These are phyloP conservation scores for Barnettozyma botsteinii DNA, from an alignment of 805 yeast genomes.

Conservation along the genomic window DNA sequence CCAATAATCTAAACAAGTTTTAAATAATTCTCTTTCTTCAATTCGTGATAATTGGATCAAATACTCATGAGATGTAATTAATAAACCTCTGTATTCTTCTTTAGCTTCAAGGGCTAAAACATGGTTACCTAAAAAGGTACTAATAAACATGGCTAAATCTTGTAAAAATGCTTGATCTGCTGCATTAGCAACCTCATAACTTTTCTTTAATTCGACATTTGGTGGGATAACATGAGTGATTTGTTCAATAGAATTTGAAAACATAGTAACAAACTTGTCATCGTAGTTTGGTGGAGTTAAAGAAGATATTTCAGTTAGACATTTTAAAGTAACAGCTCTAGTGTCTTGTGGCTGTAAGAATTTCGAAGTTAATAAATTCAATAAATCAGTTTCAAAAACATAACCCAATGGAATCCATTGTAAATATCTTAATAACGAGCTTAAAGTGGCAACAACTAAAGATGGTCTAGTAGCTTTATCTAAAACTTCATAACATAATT, in stretches of 20 bases:
- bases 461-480: constrained; percentile 86
- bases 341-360: constrained; percentile 75
- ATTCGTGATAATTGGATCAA: constrained; percentile 80
- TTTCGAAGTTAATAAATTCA: constrained; percentile 65
- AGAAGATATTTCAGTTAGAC: constrained; percentile 85
- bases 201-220: constrained; percentile 59
- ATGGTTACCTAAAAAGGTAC: constrained; percentile 78
- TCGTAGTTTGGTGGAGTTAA: constrained; percentile 52
- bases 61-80: constrained; percentile 71
- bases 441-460: constrained; percentile 76
- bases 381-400: constrained; percentile 80
- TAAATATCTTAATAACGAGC: constrained; percentile 74
- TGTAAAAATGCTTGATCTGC: constrained; percentile 90
- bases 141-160: constrained; percentile 88
- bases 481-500: constrained; percentile 86
- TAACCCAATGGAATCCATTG: constrained; percentile 94
- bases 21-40: constrained; percentile 93
- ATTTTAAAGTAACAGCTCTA: constrained; percentile 80
- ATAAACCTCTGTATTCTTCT: constrained; percentile 48
- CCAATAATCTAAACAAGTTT: constrained; percentile 96
- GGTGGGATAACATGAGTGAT: constrained; percentile 66
- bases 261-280: constrained; percentile 59
- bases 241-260: constrained; percentile 67
- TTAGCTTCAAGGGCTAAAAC: constrained; percentile 54
- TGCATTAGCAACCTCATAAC: constrained; percentile 71